Percentiles rank a stretch among this genome's conserved stretches.
Conservation (phyloP, 1,284 basidiomycete genomes). For the Omphalotus olearius region DNA sequence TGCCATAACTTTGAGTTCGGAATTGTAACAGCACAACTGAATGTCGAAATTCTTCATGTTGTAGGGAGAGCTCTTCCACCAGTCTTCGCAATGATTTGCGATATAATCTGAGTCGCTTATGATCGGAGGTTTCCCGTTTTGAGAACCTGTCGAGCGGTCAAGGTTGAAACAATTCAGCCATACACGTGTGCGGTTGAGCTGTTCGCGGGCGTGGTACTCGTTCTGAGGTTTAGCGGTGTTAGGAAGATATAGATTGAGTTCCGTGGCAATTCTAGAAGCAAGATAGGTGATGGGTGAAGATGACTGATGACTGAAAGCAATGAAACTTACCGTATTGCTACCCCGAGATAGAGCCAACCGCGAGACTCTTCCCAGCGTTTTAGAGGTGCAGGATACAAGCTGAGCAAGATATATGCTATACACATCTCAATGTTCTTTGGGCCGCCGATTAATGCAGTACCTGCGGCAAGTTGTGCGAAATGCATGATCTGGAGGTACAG, state of each 20-base stretch:
- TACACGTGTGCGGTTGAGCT: slow-evolving; percentile 81
- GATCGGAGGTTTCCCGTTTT: slow-evolving; percentile 79
- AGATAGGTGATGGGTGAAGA: background rate
- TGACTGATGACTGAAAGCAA: background rate
- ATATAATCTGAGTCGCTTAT: slow-evolving; percentile 74
- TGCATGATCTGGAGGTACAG: slow-evolving; percentile 67
- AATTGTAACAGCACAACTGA: slow-evolving; percentile 70
- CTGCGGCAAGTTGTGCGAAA: slow-evolving; percentile 69
- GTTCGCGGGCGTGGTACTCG: slow-evolving; percentile 74
- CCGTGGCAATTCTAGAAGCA: slow-evolving; percentile 62
- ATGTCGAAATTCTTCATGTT: slow-evolving; percentile 74
- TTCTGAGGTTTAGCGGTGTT: slow-evolving; percentile 62
- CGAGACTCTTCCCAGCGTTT: slow-evolving; percentile 78
- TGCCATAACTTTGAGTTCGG: slow-evolving; percentile 60
- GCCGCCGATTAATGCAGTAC: slow-evolving; percentile 65
- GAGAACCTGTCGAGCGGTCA: slow-evolving; percentile 76
- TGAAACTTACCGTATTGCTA: slow-evolving; percentile 61
- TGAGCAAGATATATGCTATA: slow-evolving; percentile 68
- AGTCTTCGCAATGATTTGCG: slow-evolving; percentile 67
- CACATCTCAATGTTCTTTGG: slow-evolving; percentile 74
- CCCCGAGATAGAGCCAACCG: slow-evolving; percentile 74
- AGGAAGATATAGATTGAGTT: slow-evolving; percentile 79
- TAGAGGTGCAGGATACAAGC: slow-evolving; percentile 68
- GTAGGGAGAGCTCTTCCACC: slow-evolving; percentile 67
- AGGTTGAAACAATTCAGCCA: slow-evolving; percentile 88